These are phyloP conservation scores for Syncephalastrum racemosum DNA, from an alignment of 371 early-diverging fungal species.

Conservation along the genomic window DNA sequence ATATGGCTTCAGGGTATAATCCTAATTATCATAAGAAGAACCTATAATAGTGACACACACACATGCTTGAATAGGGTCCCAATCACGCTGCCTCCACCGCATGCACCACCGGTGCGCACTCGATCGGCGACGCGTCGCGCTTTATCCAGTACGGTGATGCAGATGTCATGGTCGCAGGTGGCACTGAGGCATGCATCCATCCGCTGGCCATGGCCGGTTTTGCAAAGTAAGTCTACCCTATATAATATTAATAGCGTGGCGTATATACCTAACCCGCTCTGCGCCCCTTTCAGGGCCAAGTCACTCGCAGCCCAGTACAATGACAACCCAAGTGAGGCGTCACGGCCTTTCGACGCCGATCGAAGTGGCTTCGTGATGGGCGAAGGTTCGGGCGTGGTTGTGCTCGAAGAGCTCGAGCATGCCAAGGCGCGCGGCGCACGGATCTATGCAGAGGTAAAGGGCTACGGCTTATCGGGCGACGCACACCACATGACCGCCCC, in stretches of 20 bases:
- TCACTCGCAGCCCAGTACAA: constrained; percentile 81
- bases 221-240: constrained; percentile 51
- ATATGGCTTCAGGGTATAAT: constrained; percentile 72
- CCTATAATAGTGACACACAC: background rate
- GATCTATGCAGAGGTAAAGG: constrained; percentile 88
- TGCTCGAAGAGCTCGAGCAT: constrained; percentile 91
- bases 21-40: background rate
- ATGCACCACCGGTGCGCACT: constrained; percentile 94
- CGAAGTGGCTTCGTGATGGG: constrained; percentile 95
- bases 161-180: constrained; percentile 97
- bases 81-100: constrained; percentile 92
- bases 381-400: constrained; percentile 91
- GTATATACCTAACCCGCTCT: no score
- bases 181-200: constrained; percentile 83
- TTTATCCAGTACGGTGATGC: constrained; percentile 93
- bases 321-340: constrained; percentile 72
- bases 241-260: no score
- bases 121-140: constrained; percentile 91
- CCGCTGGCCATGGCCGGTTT: constrained; percentile 92
- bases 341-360: constrained; percentile 87
- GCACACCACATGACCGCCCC: constrained; percentile 95
- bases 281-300: constrained; percentile 63
- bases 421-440: constrained; percentile 81
- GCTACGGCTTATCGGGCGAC: constrained; percentile 93
- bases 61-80: constrained; percentile 64